Percentiles rank a stretch among this genome's conserved stretches.
Evolutionary conservation across 2,329 filamentous ascomycete species (phyloP).

Genomic region (Tolypocladium inflatum): DNA sequence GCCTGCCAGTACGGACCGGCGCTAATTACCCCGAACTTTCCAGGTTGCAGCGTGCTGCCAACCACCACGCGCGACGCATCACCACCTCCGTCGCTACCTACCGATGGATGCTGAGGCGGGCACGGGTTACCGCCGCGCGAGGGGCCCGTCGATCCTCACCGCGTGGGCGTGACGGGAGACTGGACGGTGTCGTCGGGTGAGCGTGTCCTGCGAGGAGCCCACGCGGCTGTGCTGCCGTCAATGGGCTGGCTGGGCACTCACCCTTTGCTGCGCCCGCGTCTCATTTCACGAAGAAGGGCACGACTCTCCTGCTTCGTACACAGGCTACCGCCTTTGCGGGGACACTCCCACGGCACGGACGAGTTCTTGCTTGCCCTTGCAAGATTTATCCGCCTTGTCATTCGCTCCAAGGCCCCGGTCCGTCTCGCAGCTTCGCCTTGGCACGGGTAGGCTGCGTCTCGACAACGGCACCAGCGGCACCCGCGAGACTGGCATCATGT

Average conservation of each 20-base stretch:
- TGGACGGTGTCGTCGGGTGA: neutral
- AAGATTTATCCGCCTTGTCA: neutral
- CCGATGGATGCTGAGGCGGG: neutral
- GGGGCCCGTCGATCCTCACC: neutral
- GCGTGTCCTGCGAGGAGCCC: neutral
- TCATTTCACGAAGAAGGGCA: neutral
- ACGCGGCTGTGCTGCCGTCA: neutral
- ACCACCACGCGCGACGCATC: neutral
- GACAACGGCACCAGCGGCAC: neutral
- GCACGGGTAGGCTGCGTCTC: neutral
- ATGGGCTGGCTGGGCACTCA: neutral
- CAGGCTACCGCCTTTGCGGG: too few species aligned
- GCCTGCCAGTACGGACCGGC: neutral
- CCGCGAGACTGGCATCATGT: neutral
- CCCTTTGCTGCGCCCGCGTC: neutral
- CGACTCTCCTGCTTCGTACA: too few species aligned
- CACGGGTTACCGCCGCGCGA: neutral
- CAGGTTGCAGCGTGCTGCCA: neutral
- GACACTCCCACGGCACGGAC: too few species aligned
- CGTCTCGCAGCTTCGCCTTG: neutral
- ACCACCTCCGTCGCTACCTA: neutral
- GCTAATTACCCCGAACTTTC: neutral
- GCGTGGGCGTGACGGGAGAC: neutral
- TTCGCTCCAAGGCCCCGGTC: neutral
- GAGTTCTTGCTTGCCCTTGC: neutral